Evolutionary conservation across 225 moss, liverwort and hornwort species (phyloP), one percentile per base, ranked within the genome.

Genomic region (Marchantia paleacea): DNA sequence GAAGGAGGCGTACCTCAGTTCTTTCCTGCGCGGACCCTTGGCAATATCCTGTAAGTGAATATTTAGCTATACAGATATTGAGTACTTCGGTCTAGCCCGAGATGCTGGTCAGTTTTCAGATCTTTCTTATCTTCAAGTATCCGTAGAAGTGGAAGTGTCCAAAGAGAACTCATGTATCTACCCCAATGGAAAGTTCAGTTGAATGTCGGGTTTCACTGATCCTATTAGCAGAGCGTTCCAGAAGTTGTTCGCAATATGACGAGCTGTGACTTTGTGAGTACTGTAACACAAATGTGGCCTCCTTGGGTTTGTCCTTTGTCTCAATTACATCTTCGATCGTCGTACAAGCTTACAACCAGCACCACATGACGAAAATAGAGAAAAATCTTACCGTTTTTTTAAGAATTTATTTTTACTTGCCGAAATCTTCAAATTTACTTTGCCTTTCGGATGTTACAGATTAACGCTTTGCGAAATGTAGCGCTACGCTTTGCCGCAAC

Each of bases 401-500:
- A 2, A 39, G 39, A 39, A 39, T 39, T 39, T 39, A 39, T 2
- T 39, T n/a, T n/a, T n/a, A n/a, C 39, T 39, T 39, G 39, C 5
- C 39, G 2, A 39, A 39, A 39, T 39, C n/a, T 39, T 39, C 39
- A 39, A 39, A 39, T 39, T 39, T 2, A 39, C 39, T 39, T 10
- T 18, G 13, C 26, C 53, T 24, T 55, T 64, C 15, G 61, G 19
- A 68, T 51, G 55, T 69, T 69, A 57, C 78, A 86, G 86, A 83
- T 86, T 22, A 86, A 86, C 50, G 81, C 83, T 9, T 79, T 86
- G 20, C 83, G 86, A 18, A 86, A 86, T 75, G 78, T 68, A 73
- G 83, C 83, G 7, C 75, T 86, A 68, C 81, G 78, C 24, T 83
- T 25, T 63, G 83, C 86, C 50, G 55, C 83, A 52, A 86, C 86